A percentile compares a stretch with the other conserved stretches of the same genome.
Evolutionary conservation across 805 yeast genomes (phyloP).

Genomic region (Blastobotrys attinorum): DNA sequence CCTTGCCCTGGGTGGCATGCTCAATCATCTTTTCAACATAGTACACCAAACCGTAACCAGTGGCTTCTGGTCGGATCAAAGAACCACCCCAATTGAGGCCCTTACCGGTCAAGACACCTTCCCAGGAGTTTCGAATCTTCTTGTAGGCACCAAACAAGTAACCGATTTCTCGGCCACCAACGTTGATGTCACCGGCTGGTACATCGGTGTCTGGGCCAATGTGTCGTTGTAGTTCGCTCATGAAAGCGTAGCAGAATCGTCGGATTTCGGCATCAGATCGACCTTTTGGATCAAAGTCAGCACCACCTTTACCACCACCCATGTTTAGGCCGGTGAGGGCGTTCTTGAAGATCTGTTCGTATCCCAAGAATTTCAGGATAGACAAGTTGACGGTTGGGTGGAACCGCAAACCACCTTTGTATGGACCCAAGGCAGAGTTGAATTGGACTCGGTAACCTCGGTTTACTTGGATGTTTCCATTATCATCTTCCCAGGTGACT

Average conservation of each 20-base stretch:
- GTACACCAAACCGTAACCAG: constrained; percentile 96
- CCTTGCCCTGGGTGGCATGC: constrained; percentile 83
- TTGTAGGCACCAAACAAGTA: constrained; percentile 96
- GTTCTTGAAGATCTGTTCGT: constrained; percentile 97
- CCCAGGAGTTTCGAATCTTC: constrained; percentile 81
- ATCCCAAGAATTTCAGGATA: constrained; percentile 91
- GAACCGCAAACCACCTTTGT: constrained; percentile 98
- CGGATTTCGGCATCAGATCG: constrained; percentile 89
- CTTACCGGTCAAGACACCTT: constrained; percentile 97
- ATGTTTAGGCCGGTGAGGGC: constrained; percentile 94
- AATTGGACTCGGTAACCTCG: constrained; percentile 97
- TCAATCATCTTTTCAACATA: constrained; percentile 97
- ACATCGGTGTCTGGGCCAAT: constrained; percentile 97
- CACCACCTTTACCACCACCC: constrained; percentile 99
- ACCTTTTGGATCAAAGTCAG: constrained; percentile 96
- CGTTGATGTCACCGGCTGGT: constrained; percentile 99
- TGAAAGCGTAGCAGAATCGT: constrained; percentile 92
- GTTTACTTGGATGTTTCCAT: constrained; percentile 86
- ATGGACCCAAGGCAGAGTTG: constrained; percentile 97
- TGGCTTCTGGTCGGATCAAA: constrained; percentile 97
- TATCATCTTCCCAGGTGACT: constrained; percentile 96
- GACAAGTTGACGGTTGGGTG: constrained; percentile 96
- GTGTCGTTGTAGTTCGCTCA: constrained; percentile 92
- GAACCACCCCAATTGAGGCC: constrained; percentile 99
- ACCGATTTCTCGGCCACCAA: constrained; percentile 94